Percentiles rank a stretch among this genome's conserved stretches.
These are phyloP conservation scores for Pichia kluyveri DNA, from an alignment of 805 yeast species.

Conservation along the genomic window DNA sequence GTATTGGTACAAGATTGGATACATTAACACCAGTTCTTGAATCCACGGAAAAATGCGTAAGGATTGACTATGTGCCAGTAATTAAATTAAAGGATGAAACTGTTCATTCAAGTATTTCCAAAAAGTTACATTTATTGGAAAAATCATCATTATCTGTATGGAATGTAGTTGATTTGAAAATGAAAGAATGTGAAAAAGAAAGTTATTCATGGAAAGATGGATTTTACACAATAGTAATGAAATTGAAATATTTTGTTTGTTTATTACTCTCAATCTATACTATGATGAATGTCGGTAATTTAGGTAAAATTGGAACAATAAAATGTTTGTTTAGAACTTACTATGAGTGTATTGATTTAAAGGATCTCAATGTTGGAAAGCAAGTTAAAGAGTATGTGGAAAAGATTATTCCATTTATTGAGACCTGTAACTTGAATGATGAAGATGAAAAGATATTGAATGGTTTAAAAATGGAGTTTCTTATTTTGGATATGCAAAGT, in stretches of 20 bases:
- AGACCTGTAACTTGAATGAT: constrained; percentile 6
- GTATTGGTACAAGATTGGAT: constrained; percentile 11
- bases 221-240: neutral
- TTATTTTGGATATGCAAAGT: constrained; percentile 25
- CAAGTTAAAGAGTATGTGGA: constrained; percentile 25
- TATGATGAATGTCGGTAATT: constrained; percentile 15
- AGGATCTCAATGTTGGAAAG: constrained; percentile 11
- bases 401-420: constrained; percentile 16
- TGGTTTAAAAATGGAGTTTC: constrained; percentile 19
- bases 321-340: constrained; percentile 25
- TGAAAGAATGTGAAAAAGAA: constrained; percentile 14
- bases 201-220: constrained; percentile 3
- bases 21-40: constrained; percentile 11
- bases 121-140: constrained; percentile 5
- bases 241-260: constrained; percentile 23
- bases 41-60: constrained; percentile 9
- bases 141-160: constrained; percentile 17
- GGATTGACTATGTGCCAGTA: constrained; percentile 3
- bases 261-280: constrained; percentile 26
- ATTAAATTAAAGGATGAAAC: neutral
- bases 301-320: constrained; percentile 21
- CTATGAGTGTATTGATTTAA: constrained; percentile 22
- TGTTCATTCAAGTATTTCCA: neutral
- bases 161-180: constrained; percentile 25
- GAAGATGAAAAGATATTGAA: neutral